These are phyloP conservation scores for Gaertneriomyces semiglobifer DNA, from an alignment of 192 early-diverging fungal genomes.

Conservation along the genomic window DNA sequence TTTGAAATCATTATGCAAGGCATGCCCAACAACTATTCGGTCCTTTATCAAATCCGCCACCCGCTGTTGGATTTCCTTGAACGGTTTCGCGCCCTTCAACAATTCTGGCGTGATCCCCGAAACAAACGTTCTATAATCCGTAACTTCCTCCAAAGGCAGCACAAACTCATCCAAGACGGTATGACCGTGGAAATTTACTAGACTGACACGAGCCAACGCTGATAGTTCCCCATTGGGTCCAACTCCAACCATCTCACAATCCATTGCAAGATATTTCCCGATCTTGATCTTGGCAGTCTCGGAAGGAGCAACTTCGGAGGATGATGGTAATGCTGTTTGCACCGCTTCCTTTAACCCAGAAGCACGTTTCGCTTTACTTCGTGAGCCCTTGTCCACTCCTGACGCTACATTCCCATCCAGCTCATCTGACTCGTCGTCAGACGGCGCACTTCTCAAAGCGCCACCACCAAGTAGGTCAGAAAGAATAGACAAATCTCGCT, in stretches of 20 bases:
- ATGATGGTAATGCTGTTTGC: not conserved
- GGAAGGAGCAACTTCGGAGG: not conserved
- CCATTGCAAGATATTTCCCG: slow-evolving; percentile 91
- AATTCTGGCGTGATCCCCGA: slow-evolving; percentile 85
- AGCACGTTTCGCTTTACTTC: not conserved
- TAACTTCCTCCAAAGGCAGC: slow-evolving; percentile 73
- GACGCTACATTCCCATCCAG: not conserved
- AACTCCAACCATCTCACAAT: slow-evolving; percentile 99
- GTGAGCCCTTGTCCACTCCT: not conserved
- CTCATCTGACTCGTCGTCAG: slow-evolving; percentile 5
- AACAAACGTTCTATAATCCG: slow-evolving; percentile 89
- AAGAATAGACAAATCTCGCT: slow-evolving; percentile 18
- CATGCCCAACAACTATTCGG: slow-evolving; percentile 88
- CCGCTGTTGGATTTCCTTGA: slow-evolving; percentile 74
- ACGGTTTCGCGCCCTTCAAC: slow-evolving; percentile 61
- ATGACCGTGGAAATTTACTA: slow-evolving; percentile 93
- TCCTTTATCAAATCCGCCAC: slow-evolving; percentile 81
- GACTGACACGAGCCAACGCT: slow-evolving; percentile 82
- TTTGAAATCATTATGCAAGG: slow-evolving; percentile 81
- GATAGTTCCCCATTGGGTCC: slow-evolving; percentile 78
- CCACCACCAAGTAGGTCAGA: slow-evolving; percentile 2
- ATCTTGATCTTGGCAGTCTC: slow-evolving; percentile 32
- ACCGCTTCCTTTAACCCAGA: no score
- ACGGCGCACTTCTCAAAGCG: not conserved
- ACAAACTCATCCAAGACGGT: slow-evolving; percentile 84